These are phyloP conservation scores for Diaporthe vexans DNA, from an alignment of 2,329 filamentous ascomycete genomes.

Conservation along the genomic window DNA sequence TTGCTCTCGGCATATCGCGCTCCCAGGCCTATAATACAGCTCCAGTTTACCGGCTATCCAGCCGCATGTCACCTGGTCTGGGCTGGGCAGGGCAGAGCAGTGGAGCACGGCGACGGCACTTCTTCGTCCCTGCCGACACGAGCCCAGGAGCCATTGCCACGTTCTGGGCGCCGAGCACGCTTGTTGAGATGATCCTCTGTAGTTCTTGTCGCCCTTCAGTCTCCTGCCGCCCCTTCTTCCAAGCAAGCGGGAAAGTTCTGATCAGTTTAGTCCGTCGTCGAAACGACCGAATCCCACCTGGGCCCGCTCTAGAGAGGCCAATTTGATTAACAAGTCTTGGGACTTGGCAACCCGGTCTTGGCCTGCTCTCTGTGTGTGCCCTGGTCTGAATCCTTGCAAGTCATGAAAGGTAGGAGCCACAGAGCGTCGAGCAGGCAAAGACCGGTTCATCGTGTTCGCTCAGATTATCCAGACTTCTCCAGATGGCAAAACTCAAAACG, in stretches of 20 bases:
- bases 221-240: background rate
- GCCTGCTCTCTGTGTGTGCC: conserved; percentile 1
- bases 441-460: background rate
- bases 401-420: background rate
- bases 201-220: background rate
- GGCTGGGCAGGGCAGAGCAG: background rate
- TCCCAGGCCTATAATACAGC: conserved; percentile 2
- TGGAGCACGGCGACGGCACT: conserved; percentile 3
- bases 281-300: conserved; percentile 8
- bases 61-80: conserved; percentile 11
- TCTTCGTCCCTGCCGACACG: background rate
- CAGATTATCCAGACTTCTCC: background rate
- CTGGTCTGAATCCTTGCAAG: background rate
- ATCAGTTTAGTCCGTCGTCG: conserved; percentile 1
- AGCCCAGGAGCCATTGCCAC: background rate
- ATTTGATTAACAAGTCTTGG: conserved; percentile 18
- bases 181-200: background rate
- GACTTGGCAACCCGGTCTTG: conserved; percentile 3
- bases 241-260: background rate
- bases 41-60: background rate
- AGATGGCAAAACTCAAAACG: background rate
- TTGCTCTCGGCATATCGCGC: conserved; percentile 19
- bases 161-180: conserved; percentile 7
- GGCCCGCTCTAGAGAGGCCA: conserved; percentile 6
- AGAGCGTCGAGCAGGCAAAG: background rate